These are phyloP conservation scores for Sporothrix dimorphospora DNA, from an alignment of 2,329 filamentous ascomycete species.

Conservation along the genomic window DNA sequence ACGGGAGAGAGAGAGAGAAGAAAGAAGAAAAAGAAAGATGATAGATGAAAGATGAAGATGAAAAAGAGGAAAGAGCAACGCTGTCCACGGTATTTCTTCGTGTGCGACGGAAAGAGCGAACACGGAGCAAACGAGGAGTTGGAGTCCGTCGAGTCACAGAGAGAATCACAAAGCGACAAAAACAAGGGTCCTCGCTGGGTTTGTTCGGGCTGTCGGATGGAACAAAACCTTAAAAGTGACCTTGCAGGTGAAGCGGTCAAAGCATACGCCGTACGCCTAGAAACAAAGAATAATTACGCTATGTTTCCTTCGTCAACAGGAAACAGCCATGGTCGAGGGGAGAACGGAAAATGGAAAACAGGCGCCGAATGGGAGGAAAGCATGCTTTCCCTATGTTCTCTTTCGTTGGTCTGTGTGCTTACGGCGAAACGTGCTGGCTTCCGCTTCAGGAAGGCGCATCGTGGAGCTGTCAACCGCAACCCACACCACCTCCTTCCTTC, in stretches of 20 bases:
- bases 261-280: neutral
- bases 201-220: neutral
- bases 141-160: neutral
- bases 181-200: conserved; percentile 1
- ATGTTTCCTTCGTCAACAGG: neutral
- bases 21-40: neutral
- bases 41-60: neutral
- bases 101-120: conserved; percentile 10
- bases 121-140: neutral
- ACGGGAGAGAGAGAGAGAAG: neutral
- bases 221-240: conserved; percentile 6
- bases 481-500: neutral
- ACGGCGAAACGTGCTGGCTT: neutral
- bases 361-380: neutral
- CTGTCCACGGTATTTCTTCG: conserved; percentile 7
- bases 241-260: conserved; percentile 11
- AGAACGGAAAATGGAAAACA: neutral
- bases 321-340: neutral
- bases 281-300: neutral
- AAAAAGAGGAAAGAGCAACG: neutral
- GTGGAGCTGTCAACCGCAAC: neutral
- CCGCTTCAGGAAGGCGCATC: conserved; percentile 21
- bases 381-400: neutral
- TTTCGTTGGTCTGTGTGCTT: neutral
- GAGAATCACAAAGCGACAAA: neutral